Conservation (phyloP, 176 grass and related monocot genomes). For the Dendrocalamus sinicus region DNA sequence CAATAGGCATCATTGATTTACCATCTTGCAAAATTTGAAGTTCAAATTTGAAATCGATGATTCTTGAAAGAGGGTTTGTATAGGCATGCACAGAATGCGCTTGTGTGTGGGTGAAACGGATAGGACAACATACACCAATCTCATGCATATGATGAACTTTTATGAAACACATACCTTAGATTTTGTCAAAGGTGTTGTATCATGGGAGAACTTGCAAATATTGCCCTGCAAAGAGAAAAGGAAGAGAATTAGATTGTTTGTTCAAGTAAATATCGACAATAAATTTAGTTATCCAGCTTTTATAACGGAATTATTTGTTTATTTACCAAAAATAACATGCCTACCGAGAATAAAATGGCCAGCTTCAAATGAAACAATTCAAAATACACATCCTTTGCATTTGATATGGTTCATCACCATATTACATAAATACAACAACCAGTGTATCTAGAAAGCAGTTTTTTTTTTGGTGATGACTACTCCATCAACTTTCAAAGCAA, state of each 20-base stretch:
- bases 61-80: slow-evolving; percentile 15
- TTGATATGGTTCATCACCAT: not conserved
- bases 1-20: not conserved
- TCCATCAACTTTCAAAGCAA: not conserved
- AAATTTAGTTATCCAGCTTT: not conserved
- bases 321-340: slow-evolving; percentile 15
- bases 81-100: not conserved
- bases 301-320: not conserved
- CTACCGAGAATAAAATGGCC: not conserved
- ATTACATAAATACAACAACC: slow-evolving; percentile 27
- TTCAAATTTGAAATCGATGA: not conserved
- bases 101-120: not conserved
- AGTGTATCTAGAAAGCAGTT: slow-evolving; percentile 10
- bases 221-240: slow-evolving; percentile 64
- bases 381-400: slow-evolving; percentile 13
- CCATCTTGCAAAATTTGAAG: slow-evolving; percentile 11
- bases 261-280: slow-evolving; percentile 12
- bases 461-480: not conserved
- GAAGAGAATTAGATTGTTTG: slow-evolving; percentile 18
- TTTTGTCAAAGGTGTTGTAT: slow-evolving; percentile 85
- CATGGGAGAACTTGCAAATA: slow-evolving; percentile 91
- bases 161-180: slow-evolving; percentile 60
- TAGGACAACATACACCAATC: slow-evolving; percentile 18
- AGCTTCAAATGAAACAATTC: slow-evolving; percentile 28
- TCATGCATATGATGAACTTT: slow-evolving; percentile 27